Conservation (phyloP, 495 filamentous ascomycete species). For the Neurospora sp. region DNA sequence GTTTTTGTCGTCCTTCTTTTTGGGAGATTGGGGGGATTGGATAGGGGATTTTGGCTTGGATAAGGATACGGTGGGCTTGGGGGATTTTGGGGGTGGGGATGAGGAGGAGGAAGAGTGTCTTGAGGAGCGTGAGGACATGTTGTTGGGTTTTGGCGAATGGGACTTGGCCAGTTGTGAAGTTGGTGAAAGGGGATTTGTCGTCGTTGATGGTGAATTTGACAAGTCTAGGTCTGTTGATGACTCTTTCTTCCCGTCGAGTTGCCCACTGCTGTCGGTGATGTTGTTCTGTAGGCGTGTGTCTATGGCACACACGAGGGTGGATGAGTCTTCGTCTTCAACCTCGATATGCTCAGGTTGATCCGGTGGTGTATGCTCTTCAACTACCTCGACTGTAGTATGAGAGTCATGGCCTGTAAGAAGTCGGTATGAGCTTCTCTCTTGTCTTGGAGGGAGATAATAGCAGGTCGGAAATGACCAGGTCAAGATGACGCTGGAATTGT, state of each 20-base stretch:
- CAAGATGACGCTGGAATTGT: no score
- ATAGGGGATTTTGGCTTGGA: no score
- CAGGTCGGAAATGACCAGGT: neutral
- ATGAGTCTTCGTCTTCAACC: neutral
- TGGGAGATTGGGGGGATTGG: no score
- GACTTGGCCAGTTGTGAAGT: neutral
- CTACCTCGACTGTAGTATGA: neutral
- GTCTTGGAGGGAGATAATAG: neutral
- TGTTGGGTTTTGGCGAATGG: neutral
- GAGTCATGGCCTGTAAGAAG: neutral
- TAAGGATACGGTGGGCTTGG: no score
- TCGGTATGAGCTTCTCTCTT: neutral
- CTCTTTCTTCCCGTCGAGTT: neutral
- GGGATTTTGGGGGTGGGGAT: no score
- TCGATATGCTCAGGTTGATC: neutral
- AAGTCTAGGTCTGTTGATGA: neutral
- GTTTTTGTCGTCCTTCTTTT: constrained; percentile 1
- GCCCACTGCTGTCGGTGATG: neutral
- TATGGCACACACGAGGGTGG: neutral
- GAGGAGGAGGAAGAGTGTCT: neutral
- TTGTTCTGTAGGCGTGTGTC: neutral
- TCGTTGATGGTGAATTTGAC: neutral
- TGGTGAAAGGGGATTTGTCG: neutral
- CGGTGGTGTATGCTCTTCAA: neutral
- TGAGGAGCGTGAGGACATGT: neutral